phyloP scores from a whole-genome alignment of 139 green algal species.

The Chara braunii region DNA sequence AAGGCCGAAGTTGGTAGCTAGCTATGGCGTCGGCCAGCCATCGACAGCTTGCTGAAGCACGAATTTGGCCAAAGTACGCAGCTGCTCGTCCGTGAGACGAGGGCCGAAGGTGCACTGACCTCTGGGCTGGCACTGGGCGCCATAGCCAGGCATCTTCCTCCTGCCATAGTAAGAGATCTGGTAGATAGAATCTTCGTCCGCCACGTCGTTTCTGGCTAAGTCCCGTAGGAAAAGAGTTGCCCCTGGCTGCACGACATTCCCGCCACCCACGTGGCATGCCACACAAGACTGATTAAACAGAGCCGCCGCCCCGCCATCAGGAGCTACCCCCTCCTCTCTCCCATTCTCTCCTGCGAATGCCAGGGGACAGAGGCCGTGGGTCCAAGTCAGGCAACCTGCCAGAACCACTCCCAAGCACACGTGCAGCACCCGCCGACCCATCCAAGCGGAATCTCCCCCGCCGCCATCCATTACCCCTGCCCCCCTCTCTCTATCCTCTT shows the following conservation, averaged over 20 bases:
- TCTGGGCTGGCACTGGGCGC: constrained; percentile 59
- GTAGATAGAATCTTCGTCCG: constrained; percentile 53
- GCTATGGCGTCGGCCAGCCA: constrained; percentile 48
- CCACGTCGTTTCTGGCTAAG: constrained; percentile 45
- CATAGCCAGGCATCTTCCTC: constrained; percentile 73
- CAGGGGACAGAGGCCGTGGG: no score
- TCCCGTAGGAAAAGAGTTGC: constrained; percentile 48
- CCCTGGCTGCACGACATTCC: constrained; percentile 55
- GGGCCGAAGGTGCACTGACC: constrained; percentile 71
- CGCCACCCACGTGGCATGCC: constrained; percentile 66
- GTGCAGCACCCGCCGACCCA: no score
- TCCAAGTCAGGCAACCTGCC: no score
- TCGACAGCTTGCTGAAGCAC: constrained; percentile 50
- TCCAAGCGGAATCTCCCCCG: no score
- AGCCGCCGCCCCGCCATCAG: background rate
- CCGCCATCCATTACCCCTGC: no score
- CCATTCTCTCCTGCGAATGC: no score
- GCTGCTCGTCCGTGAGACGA: constrained; percentile 58
- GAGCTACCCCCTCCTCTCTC: no score
- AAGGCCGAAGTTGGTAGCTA: no score
- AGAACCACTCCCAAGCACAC: no score
- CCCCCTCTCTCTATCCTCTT: no score
- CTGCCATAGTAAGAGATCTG: constrained; percentile 66
- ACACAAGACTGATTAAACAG: constrained; percentile 17
- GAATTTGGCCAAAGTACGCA: constrained; percentile 53